Percentiles rank a stretch among this genome's conserved stretches.
Conservation (phyloP, 805 yeast species). For the Lachancea kluyveri region DNA sequence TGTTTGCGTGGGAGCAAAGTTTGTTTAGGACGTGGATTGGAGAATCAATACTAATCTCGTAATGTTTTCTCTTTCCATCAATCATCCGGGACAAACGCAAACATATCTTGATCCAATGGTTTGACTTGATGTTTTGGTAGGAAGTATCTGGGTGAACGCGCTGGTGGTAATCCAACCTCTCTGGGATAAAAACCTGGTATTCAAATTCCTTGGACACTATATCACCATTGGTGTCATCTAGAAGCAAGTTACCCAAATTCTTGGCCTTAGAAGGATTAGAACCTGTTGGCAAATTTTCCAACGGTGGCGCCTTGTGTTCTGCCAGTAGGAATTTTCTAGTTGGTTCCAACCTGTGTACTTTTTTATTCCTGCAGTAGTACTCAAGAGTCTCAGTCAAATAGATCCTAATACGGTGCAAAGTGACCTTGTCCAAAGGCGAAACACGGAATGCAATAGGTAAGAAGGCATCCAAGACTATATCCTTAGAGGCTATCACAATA, state of each 20-base stretch:
- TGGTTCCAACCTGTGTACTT: conserved; percentile 91
- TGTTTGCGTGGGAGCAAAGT: conserved; percentile 74
- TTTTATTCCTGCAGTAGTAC: conserved; percentile 78
- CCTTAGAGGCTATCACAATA: conserved; percentile 84
- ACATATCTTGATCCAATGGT: conserved; percentile 93
- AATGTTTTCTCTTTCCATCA: conserved; percentile 73
- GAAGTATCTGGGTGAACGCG: conserved; percentile 82
- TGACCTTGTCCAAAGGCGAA: conserved; percentile 79
- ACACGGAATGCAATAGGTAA: conserved; percentile 80
- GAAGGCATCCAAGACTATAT: conserved; percentile 74
- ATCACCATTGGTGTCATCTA: conserved; percentile 44
- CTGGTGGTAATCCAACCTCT: conserved; percentile 47
- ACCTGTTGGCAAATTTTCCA: conserved; percentile 28
- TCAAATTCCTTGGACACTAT: conserved; percentile 74
- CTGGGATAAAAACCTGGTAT: conserved; percentile 82
- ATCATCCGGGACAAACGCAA: conserved; percentile 69
- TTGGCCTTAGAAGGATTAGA: conserved; percentile 33
- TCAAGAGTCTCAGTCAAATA: conserved; percentile 86
- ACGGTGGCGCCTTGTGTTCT: conserved; percentile 68
- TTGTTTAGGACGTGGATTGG: conserved; percentile 81
- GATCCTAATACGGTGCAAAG: conserved; percentile 78
- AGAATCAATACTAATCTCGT: conserved; percentile 90
- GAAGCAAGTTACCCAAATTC: conserved; percentile 36
- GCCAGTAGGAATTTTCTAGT: conserved; percentile 69
- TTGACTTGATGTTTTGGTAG: conserved; percentile 71